Conservation (phyloP, 2,329 filamentous ascomycete genomes). For the Lasiodiplodia theobromae region DNA sequence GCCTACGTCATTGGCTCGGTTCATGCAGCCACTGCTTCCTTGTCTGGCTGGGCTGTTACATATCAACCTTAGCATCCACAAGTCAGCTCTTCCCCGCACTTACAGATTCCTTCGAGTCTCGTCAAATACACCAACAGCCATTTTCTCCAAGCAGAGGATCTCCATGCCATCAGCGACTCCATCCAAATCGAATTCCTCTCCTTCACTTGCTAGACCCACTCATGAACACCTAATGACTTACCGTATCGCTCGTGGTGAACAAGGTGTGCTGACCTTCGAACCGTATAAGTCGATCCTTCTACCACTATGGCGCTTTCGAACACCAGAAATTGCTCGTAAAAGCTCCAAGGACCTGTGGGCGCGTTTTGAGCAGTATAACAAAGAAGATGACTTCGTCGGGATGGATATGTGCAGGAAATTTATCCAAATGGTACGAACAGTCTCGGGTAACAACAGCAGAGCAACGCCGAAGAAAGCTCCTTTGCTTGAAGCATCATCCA, state of each 20-base stretch:
- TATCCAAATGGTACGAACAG: conserved; percentile 62
- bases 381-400: conserved; percentile 64
- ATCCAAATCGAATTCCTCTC: background rate
- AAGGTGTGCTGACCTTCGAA: conserved; percentile 67
- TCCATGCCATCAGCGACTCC: background rate
- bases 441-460: background rate
- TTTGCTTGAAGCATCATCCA: background rate
- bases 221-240: conserved; percentile 58
- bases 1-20: conserved; percentile 28
- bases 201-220: background rate
- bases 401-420: conserved; percentile 72
- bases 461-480: background rate
- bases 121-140: background rate
- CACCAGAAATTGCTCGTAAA: conserved; percentile 56
- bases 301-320: conserved; percentile 67
- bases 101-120: background rate
- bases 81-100: background rate
- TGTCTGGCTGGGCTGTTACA: background rate
- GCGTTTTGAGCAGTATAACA: conserved; percentile 62
- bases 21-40: background rate
- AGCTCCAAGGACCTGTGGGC: conserved; percentile 59
- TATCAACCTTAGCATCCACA: conserved; percentile 1
- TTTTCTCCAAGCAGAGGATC: too few relatives aligned
- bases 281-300: conserved; percentile 68
- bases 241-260: conserved; percentile 66